Evolutionary conservation across 352 stramenopile species (phyloP), one percentile per base, ranked within the genome.

Genomic region (Globisporangium parvum): DNA sequence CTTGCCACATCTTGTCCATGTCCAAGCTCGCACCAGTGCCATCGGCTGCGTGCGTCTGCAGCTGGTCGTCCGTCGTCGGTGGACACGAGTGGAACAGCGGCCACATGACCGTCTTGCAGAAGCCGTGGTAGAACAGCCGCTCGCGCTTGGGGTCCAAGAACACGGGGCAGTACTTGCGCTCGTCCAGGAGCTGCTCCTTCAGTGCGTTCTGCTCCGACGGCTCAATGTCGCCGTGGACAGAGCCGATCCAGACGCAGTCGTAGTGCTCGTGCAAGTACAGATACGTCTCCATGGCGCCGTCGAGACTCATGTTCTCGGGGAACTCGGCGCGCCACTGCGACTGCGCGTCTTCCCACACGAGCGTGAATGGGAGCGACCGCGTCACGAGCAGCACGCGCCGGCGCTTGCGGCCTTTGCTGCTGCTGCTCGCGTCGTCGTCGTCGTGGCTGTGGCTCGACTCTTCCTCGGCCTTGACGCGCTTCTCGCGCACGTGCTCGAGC

Each of bases 101-200:
- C 88, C 88, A 97, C 62, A 97, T 74, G 44, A 96, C 79, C 0
- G 87, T 91, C 66, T 96, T 95, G 73, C 86, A 96, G 55, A 93
- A 97, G 17, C 87, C 88, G 40, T 96, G 71, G 69, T 97, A 96
- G 57, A 94, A 97, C 50, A 95, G 65, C 28, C 78, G 72, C 58
- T 95, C 85, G 24, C 85, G 69, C 58, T 93, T 91, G 17, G 86
- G 70, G 54, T 93, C 81, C 9, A 97, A 55, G 65, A 96, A 95
- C n/a, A 97, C 85, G 3, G 88, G 88, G 50, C 84, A 93, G 60
- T 93, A 96, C 33, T 91, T 93, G 63, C 98, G 96, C 37, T 89
- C 75, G 53, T 88, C 66, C 17, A 98, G 67, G 46, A 96, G 58
- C 40, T 97, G 87, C 53, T 95, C 77, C 46, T 83, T 78, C 14